phyloP scores from a whole-genome alignment of 495 filamentous ascomycete genomes.

The Bombardia bombarda region DNA sequence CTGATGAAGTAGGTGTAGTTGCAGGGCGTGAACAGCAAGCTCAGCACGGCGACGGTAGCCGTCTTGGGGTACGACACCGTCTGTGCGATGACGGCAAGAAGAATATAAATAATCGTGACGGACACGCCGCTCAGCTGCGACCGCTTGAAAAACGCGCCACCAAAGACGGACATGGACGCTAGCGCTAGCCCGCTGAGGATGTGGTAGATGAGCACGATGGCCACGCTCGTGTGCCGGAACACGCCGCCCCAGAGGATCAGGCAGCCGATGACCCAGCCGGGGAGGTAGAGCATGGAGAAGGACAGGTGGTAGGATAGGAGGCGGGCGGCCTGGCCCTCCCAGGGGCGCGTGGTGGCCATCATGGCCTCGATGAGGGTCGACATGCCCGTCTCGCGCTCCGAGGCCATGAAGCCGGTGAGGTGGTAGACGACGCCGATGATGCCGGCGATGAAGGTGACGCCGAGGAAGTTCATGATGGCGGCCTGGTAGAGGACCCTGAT shows the following conservation, averaged over 20 bases:
- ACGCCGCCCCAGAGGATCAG: constrained; percentile 53
- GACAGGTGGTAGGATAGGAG: constrained; percentile 59
- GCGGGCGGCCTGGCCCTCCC: constrained; percentile 61
- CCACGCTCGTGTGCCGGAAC: constrained; percentile 52
- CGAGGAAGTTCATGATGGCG: constrained; percentile 58
- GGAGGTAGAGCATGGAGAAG: constrained; percentile 59
- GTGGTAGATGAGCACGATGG: constrained; percentile 54
- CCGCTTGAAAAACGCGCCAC: constrained; percentile 65
- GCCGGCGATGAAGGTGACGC: constrained; percentile 58
- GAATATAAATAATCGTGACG: constrained; percentile 52
- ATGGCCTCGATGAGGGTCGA: constrained; percentile 74
- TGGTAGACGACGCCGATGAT: constrained; percentile 69
- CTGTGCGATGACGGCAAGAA: constrained; percentile 64
- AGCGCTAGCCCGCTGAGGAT: constrained; percentile 58
- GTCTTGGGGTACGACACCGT: constrained; percentile 48
- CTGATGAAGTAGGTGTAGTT: constrained; percentile 69
- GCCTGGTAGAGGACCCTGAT: constrained; percentile 62
- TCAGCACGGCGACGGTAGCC: constrained; percentile 51
- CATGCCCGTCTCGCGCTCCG: constrained; percentile 72
- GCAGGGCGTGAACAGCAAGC: constrained; percentile 67
- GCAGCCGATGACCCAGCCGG: constrained; percentile 62
- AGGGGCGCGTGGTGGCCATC: constrained; percentile 58
- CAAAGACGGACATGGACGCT: constrained; percentile 60
- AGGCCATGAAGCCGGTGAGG: constrained; percentile 65
- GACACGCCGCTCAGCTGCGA: constrained; percentile 70